These are phyloP conservation scores for Lecanoromycetidae sp. DNA, from an alignment of 2,329 filamentous ascomycete species.

Conservation along the genomic window DNA sequence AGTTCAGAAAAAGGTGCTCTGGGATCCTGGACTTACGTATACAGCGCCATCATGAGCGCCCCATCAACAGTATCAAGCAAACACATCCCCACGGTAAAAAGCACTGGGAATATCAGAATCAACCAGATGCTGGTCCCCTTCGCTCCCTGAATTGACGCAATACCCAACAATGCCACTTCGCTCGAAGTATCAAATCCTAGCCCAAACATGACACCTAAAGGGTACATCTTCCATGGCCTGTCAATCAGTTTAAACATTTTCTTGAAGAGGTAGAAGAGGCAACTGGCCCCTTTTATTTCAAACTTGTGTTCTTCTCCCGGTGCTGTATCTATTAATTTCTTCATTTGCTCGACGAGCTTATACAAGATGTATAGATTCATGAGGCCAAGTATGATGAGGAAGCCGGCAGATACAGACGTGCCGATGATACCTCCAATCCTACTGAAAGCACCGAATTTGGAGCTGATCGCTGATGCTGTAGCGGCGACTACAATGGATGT, in stretches of 20 bases:
- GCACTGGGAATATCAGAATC: slow-evolving; percentile 77
- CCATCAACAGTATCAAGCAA: slow-evolving; percentile 85
- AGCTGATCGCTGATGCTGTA: slow-evolving; percentile 69
- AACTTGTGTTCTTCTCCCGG: slow-evolving; percentile 43
- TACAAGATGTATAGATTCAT: slow-evolving; percentile 81
- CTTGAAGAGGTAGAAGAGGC: slow-evolving; percentile 59
- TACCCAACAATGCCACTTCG: slow-evolving; percentile 83
- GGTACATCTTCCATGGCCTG: slow-evolving; percentile 90
- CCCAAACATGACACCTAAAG: slow-evolving; percentile 65
- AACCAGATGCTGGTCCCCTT: slow-evolving; percentile 85
- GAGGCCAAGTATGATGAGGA: slow-evolving; percentile 67
- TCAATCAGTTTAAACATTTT: slow-evolving; percentile 63
- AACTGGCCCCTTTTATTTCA: slow-evolving; percentile 63
- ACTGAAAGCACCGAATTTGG: slow-evolving; percentile 68
- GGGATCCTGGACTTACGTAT: too few species aligned
- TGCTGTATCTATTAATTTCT: slow-evolving; percentile 43
- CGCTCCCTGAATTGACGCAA: slow-evolving; percentile 74
- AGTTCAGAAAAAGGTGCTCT: too few species aligned
- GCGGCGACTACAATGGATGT: slow-evolving; percentile 88
- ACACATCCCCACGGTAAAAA: slow-evolving; percentile 95
- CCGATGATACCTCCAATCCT: slow-evolving; percentile 79
- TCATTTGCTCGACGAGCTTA: slow-evolving; percentile 59
- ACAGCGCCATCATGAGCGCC: slow-evolving; percentile 87
- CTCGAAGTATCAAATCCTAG: slow-evolving; percentile 92
- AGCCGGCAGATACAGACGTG: slow-evolving; percentile 70